Conservation (phyloP, 2,329 filamentous ascomycete species). For the Trichoderma sp. region DNA sequence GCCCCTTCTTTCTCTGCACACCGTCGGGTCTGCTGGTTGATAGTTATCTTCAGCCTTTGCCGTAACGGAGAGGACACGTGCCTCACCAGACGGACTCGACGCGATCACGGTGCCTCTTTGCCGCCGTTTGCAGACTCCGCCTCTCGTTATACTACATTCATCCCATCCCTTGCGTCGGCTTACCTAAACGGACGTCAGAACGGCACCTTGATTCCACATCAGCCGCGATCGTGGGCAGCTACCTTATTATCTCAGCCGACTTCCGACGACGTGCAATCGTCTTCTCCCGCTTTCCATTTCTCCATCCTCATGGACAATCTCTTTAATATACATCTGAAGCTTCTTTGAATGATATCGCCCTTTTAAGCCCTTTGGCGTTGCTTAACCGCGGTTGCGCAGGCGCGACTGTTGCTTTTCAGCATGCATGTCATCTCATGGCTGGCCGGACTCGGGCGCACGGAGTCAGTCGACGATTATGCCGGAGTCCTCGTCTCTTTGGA, state of each 20-base stretch:
- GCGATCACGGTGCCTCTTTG: slow-evolving; percentile 7
- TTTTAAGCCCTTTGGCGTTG: not conserved
- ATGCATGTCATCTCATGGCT: slow-evolving; percentile 39
- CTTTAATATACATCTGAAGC: not conserved
- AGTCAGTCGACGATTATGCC: slow-evolving; percentile 54
- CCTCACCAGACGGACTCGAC: slow-evolving; percentile 6
- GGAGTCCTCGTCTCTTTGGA: slow-evolving; percentile 57
- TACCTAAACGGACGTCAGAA: slow-evolving; percentile 22
- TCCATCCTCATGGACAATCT: not conserved
- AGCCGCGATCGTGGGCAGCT: slow-evolving; percentile 12
- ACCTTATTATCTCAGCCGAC: not conserved
- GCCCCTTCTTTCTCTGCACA: not conserved
- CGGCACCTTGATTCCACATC: slow-evolving; percentile 24
- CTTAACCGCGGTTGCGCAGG: slow-evolving; percentile 21
- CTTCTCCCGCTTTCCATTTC: not conserved
- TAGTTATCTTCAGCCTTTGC: not conserved
- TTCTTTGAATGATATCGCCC: not conserved
- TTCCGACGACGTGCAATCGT: not conserved
- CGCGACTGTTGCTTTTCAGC: slow-evolving; percentile 27
- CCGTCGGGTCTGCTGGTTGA: not conserved
- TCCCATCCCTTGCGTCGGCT: slow-evolving; percentile 20
- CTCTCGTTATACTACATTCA: not conserved
- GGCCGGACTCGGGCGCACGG: slow-evolving; percentile 41
- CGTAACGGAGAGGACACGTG: slow-evolving; percentile 1
- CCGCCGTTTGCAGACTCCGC: slow-evolving; percentile 18